A percentile compares a stretch with the other conserved stretches of the same genome.
Evolutionary conservation across 2,329 filamentous ascomycete species (phyloP).

Genomic region (Gremmenia infestans): DNA sequence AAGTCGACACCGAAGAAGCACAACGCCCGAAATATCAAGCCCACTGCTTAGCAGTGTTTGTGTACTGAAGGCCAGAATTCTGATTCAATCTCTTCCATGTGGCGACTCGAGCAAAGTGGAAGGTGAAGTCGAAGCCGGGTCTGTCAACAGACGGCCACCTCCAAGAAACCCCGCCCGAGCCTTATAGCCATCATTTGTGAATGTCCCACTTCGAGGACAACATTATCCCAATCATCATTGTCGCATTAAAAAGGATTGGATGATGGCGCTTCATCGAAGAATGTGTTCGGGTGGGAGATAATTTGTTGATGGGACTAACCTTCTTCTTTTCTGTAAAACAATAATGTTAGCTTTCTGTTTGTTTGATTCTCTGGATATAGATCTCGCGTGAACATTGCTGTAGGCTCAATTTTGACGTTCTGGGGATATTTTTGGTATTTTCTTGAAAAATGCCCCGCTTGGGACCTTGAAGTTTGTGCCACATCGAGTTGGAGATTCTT

Average conservation of each 20-base stretch:
- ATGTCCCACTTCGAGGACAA: neutral
- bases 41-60: too few species aligned
- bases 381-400: neutral
- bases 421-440: neutral
- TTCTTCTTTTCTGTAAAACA: constrained; percentile 6
- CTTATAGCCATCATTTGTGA: neutral
- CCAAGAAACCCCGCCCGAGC: neutral
- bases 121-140: constrained; percentile 81
- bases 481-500: neutral
- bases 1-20: too few species aligned
- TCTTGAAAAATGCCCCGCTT: neutral
- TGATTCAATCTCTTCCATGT: too few species aligned
- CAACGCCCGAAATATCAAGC: too few species aligned
- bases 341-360: neutral
- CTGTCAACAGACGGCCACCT: constrained; percentile 51
- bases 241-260: too few species aligned
- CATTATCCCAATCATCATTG: too few species aligned
- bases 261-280: too few species aligned
- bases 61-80: too few species aligned
- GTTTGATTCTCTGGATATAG: neutral
- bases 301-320: neutral
- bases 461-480: neutral
- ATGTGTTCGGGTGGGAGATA: too few species aligned
- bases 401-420: neutral
- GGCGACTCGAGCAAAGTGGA: constrained; percentile 39